These are phyloP conservation scores for Coprinopsis strossmayeri DNA, from an alignment of 768 basidiomycete genomes.

Conservation along the genomic window DNA sequence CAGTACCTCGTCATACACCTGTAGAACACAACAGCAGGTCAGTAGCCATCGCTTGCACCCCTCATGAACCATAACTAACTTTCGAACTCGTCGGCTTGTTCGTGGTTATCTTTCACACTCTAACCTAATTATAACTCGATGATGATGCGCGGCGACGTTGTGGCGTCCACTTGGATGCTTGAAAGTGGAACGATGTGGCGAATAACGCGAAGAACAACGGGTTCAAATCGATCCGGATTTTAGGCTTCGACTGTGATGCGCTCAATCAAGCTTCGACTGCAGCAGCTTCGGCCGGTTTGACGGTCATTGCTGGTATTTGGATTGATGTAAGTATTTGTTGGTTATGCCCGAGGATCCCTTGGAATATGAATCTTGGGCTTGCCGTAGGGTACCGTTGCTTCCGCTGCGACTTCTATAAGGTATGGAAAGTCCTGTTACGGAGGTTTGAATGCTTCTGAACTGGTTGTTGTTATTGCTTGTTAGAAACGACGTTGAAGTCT, in stretches of 20 bases:
- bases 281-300: constrained; percentile 22
- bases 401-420: constrained; percentile 22
- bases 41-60: too few relatives aligned
- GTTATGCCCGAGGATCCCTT: neutral
- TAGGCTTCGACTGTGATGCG: constrained; percentile 31
- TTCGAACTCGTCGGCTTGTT: too few relatives aligned
- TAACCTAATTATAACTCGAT: too few relatives aligned
- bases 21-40: constrained; percentile 29
- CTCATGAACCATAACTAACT: too few relatives aligned
- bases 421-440: constrained; percentile 12
- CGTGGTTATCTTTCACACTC: too few relatives aligned
- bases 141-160: too few relatives aligned
- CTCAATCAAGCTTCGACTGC: constrained; percentile 28
- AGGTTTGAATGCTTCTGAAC: neutral
- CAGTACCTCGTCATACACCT: constrained; percentile 13
- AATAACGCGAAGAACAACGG: constrained; percentile 23
- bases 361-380: neutral
- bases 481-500: constrained; percentile 30
- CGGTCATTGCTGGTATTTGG: constrained; percentile 29
- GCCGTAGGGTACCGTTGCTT: constrained; percentile 24
- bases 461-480: neutral
- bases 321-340: constrained; percentile 17
- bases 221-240: constrained; percentile 28
- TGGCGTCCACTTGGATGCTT: neutral
- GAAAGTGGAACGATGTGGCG: constrained; percentile 30